These are phyloP conservation scores for Rubroshorea leprosula DNA, from an alignment of 345 rosid species.

Conservation along the genomic window DNA sequence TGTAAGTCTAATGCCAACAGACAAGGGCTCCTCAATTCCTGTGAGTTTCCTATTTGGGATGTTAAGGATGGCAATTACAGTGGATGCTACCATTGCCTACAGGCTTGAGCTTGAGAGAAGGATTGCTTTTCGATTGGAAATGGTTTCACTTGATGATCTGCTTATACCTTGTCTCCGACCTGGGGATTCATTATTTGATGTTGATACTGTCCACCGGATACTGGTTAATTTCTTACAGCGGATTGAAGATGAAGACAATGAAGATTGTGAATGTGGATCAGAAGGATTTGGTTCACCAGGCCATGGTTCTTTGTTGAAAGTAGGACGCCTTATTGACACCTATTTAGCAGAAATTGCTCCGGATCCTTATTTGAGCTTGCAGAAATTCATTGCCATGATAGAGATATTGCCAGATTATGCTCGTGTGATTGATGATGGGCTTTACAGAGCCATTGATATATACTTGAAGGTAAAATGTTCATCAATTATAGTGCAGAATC, in stretches of 20 bases:
- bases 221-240: conserved; percentile 54
- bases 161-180: conserved; percentile 64
- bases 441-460: conserved; percentile 76
- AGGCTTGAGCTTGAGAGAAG: conserved; percentile 68
- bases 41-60: conserved; percentile 71
- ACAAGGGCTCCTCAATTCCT: conserved; percentile 42
- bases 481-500: background rate
- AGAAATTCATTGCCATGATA: conserved; percentile 59
- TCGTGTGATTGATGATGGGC: conserved; percentile 74
- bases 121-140: conserved; percentile 56
- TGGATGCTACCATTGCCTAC: conserved; percentile 44
- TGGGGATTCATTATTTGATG: conserved; percentile 68
- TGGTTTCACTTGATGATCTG: conserved; percentile 64
- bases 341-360: conserved; percentile 84
- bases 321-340: conserved; percentile 72
- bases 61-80: conserved; percentile 53
- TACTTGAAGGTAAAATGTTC: conserved; percentile 57
- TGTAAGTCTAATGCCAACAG: conserved; percentile 53
- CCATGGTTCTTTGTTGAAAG: conserved; percentile 64
- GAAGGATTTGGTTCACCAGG: conserved; percentile 50
- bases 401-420: conserved; percentile 72
- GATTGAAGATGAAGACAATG: conserved; percentile 62
- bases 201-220: conserved; percentile 67
- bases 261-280: conserved; percentile 42
- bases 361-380: conserved; percentile 66